Conservation (phyloP, 805 yeast genomes). For the Candida glaebosa region DNA sequence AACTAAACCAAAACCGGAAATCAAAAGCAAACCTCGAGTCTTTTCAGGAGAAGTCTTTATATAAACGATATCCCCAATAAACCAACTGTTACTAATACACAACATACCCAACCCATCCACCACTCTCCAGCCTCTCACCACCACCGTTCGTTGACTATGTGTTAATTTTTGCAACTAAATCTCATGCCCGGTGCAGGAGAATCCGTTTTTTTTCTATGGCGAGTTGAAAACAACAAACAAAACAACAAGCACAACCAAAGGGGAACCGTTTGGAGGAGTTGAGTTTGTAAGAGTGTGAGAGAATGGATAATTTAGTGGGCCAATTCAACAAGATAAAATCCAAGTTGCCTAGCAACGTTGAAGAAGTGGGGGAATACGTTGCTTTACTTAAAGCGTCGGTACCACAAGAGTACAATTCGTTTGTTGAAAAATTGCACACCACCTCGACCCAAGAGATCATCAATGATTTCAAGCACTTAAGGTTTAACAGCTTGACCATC, state of each 20-base stretch:
- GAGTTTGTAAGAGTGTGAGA: background rate
- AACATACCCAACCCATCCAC: background rate
- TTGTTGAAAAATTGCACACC: slow-evolving; percentile 4
- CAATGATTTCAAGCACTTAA: slow-evolving; percentile 26
- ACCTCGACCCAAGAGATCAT: slow-evolving; percentile 17
- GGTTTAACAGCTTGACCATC: slow-evolving; percentile 32
- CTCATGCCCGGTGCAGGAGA: background rate
- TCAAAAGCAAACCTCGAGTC: background rate
- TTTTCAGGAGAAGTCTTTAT: slow-evolving; percentile 3
- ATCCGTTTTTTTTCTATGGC: no score
- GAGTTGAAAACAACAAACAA: no score
- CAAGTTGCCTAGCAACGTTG: slow-evolving; percentile 8
- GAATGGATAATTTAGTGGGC: slow-evolving; percentile 11
- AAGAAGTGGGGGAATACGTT: slow-evolving; percentile 9
- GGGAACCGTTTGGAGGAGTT: background rate
- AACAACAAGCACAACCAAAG: background rate
- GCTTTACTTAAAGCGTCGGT: slow-evolving; percentile 7
- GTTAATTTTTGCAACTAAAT: no score
- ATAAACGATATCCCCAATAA: background rate
- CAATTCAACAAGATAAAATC: slow-evolving; percentile 8
- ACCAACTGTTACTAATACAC: background rate
- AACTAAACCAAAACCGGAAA: slow-evolving; percentile 1
- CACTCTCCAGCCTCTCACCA: background rate
- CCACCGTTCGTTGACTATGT: no score
- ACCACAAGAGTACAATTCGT: slow-evolving; percentile 12